Evolutionary conservation across 768 basidiomycete genomes (phyloP).

Genomic region (Podaxis sp.): DNA sequence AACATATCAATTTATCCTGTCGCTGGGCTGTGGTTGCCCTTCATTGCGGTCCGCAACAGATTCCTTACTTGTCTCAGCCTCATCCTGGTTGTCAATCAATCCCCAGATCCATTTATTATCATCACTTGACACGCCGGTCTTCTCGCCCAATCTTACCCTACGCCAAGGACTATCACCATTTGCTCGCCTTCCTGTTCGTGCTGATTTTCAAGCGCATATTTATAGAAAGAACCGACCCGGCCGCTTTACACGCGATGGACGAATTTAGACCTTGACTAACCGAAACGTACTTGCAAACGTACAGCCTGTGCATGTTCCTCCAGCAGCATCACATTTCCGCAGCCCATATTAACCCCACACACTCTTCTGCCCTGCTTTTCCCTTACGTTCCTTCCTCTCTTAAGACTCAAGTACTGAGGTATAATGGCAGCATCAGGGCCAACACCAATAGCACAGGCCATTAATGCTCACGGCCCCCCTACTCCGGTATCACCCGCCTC

Average conservation of each 20-base stretch:
- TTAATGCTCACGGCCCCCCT: background rate
- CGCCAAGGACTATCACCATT: constrained; percentile 17
- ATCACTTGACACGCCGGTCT: constrained; percentile 15
- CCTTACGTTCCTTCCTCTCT: background rate
- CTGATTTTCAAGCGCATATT: constrained; percentile 13
- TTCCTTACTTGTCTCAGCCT: constrained; percentile 12
- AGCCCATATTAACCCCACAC: background rate
- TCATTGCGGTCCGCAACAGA: constrained; percentile 2
- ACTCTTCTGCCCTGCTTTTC: background rate
- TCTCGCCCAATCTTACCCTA: constrained; percentile 15
- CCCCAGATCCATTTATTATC: constrained; percentile 9
- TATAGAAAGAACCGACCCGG: constrained; percentile 3
- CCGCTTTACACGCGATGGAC: constrained; percentile 14
- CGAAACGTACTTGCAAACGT: constrained; percentile 7
- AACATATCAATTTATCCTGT: constrained; percentile 5
- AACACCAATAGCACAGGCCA: background rate
- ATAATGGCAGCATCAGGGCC: background rate
- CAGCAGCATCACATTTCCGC: background rate
- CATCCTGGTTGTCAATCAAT: constrained; percentile 10
- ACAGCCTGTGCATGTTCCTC: background rate
- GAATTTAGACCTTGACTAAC: constrained; percentile 12
- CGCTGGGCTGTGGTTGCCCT: constrained; percentile 9
- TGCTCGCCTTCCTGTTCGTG: constrained; percentile 10
- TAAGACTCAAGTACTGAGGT: background rate
- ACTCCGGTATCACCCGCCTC: constrained; percentile 4